Base-by-base conservation (phyloP, 805 yeast genomes). In the Wickerhamiella parazyma region DNA sequence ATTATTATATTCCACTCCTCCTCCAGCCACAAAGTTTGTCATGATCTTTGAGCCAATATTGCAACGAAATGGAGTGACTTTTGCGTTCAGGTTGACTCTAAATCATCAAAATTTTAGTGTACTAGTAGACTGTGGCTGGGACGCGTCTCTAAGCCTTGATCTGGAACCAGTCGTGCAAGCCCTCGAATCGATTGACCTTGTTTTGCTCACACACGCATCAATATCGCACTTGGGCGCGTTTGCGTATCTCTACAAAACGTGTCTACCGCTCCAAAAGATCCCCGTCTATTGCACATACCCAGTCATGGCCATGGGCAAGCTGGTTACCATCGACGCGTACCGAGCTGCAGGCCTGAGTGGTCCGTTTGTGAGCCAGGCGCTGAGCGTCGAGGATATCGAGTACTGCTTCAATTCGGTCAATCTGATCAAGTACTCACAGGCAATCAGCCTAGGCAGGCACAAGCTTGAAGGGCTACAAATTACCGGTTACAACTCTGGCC, bases 221-320 rank as follows among this genome's bases (percentile, higher is more conserved):
- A 67, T 78, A 1, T 77, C 78, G 38, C 86, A 77, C 55, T 53
- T 84, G 2, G 91, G 96, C 19, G 94, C 94, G 0, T 85, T 73
- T 57, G 76, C 80, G 0, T 64, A 76, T 33, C 58, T 91, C 20
- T 73, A 83, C 50, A 61, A 68, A 45, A 69, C 70, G 47, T 76
- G 73, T 49, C 70, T 74, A 21, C 68, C 64, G 41, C 61, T 84
- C 19, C 65, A 78, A 2, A 66, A 73, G 28, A 72, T 87, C 19
- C 85, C 86, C 2, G 80, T 80, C 0, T 91, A 81, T 57, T 75
- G 96, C 0, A 89, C 98, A 0, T 62, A 85, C n/a, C 97, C 99
- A 0, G 81, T 87, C 1, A 69, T 79, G 10, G 87, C 84, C 54
- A 64, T 91, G 55, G 97, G 96, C 0, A 70, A 94, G 51, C 75